phyloP scores from a whole-genome alignment of 225 moss, liverwort and hornwort genomes.

The Sphagnum tenellum region DNA sequence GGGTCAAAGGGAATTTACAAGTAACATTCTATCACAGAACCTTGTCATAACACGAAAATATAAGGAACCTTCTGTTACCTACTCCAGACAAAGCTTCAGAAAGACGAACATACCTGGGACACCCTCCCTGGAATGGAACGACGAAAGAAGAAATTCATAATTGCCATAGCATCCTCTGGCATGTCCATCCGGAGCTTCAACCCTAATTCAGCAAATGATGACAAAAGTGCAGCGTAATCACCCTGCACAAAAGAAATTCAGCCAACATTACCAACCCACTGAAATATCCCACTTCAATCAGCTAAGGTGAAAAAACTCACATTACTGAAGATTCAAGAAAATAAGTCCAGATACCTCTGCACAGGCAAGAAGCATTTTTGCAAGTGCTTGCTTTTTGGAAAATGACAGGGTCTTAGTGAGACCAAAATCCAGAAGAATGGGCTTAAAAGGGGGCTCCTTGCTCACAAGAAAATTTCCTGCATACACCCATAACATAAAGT shows the following conservation, averaged over 20 bases:
- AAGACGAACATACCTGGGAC: constrained; percentile 44
- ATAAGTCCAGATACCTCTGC: constrained; percentile 58
- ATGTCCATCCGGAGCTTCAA: constrained; percentile 92
- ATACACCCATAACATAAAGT: neutral
- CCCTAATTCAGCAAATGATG: constrained; percentile 86
- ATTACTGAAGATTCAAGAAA: neutral
- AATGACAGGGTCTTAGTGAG: constrained; percentile 87
- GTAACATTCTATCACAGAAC: neutral
- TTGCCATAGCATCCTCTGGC: constrained; percentile 95
- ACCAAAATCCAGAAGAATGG: constrained; percentile 90
- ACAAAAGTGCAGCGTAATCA: constrained; percentile 81
- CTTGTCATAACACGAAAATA: neutral
- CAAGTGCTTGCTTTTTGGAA: constrained; percentile 88
- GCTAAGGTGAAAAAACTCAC: neutral
- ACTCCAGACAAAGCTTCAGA: neutral
- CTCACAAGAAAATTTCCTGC: constrained; percentile 90
- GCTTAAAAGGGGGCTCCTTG: constrained; percentile 73
- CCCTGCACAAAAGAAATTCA: constrained; percentile 34
- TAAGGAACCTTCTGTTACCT: neutral
- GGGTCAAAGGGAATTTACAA: no score
- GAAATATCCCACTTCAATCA: neutral
- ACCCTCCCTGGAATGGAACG: constrained; percentile 93
- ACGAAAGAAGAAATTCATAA: constrained; percentile 94
- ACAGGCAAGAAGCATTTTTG: constrained; percentile 90
- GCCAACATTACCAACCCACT: neutral